A percentile compares a stretch with the other conserved stretches of the same genome.
Conservation (phyloP, 495 filamentous ascomycete genomes). For the Aspergillus baeticus region DNA sequence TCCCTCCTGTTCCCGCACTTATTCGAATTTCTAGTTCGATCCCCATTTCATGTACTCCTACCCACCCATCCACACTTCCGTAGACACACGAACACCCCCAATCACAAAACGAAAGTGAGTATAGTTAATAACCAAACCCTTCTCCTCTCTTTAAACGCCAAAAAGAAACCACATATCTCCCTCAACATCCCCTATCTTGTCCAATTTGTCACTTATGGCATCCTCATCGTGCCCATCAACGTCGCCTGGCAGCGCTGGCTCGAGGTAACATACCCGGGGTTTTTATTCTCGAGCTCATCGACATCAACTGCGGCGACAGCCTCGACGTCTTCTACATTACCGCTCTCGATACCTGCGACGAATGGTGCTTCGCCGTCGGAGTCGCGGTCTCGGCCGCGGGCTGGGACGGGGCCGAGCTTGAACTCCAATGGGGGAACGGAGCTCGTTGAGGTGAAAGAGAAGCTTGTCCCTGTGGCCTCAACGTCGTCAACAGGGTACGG, state of each 20-base stretch:
- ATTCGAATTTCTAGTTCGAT: too few species aligned
- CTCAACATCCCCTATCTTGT: slow-evolving; percentile 64
- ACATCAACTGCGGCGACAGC: not conserved
- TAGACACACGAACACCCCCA: too few species aligned
- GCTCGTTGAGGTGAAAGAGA: slow-evolving; percentile 1
- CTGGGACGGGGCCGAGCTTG: not conserved
- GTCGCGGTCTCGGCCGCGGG: not conserved
- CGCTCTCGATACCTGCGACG: not conserved
- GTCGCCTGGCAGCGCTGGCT: slow-evolving; percentile 76
- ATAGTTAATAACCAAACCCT: not conserved
- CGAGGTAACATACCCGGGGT: slow-evolving; percentile 31
- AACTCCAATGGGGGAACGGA: not conserved
- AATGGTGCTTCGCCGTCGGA: not conserved
- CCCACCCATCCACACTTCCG: not conserved
- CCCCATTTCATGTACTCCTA: too few species aligned
- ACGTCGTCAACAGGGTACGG: not conserved
- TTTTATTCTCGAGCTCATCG: not conserved
- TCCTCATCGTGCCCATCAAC: slow-evolving; percentile 80
- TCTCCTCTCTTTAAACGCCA: not conserved
- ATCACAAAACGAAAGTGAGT: too few species aligned
- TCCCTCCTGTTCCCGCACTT: not conserved
- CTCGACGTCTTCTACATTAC: not conserved
- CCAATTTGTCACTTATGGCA: slow-evolving; percentile 75
- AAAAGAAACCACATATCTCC: slow-evolving; percentile 31
- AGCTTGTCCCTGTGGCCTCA: not conserved